Percentiles rank a stretch among this genome's conserved stretches.
These are phyloP conservation scores for Papiliotrema flavescens DNA, from an alignment of 1,284 basidiomycete species.

Conservation along the genomic window DNA sequence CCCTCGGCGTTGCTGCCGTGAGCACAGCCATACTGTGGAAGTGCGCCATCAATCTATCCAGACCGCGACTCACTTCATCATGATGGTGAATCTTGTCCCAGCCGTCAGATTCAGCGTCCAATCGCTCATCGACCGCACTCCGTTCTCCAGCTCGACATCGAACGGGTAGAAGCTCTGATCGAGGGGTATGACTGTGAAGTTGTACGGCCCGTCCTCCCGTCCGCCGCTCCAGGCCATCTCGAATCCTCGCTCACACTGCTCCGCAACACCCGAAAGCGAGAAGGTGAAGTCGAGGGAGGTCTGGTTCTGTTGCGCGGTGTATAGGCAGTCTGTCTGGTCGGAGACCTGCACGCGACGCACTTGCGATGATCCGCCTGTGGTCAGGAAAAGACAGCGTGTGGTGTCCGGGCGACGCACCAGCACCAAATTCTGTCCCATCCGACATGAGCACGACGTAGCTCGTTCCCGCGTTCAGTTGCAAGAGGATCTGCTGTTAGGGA, in stretches of 20 bases:
- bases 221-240: slow-evolving; percentile 26
- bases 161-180: slow-evolving; percentile 29
- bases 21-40: not conserved
- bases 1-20: slow-evolving; percentile 12
- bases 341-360: slow-evolving; percentile 21
- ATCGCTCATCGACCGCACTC: slow-evolving; percentile 15
- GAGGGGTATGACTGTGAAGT: slow-evolving; percentile 29
- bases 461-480: slow-evolving; percentile 17
- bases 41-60: not conserved
- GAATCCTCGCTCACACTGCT: slow-evolving; percentile 30
- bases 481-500: slow-evolving; percentile 12
- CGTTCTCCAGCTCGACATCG: slow-evolving; percentile 22
- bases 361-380: slow-evolving; percentile 56
- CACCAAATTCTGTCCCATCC: slow-evolving; percentile 22
- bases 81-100: slow-evolving; percentile 30
- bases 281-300: slow-evolving; percentile 30
- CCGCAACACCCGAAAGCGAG: slow-evolving; percentile 23
- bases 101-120: slow-evolving; percentile 32
- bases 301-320: slow-evolving; percentile 16
- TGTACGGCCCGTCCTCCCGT: slow-evolving; percentile 27
- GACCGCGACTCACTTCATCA: slow-evolving; percentile 32
- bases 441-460: slow-evolving; percentile 30
- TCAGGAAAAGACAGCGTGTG: slow-evolving; percentile 59
- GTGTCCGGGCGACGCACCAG: slow-evolving; percentile 55
- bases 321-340: slow-evolving; percentile 20